These are phyloP conservation scores for Colletotrichum sp. DNA, from an alignment of 2,329 filamentous ascomycete species.

Conservation along the genomic window DNA sequence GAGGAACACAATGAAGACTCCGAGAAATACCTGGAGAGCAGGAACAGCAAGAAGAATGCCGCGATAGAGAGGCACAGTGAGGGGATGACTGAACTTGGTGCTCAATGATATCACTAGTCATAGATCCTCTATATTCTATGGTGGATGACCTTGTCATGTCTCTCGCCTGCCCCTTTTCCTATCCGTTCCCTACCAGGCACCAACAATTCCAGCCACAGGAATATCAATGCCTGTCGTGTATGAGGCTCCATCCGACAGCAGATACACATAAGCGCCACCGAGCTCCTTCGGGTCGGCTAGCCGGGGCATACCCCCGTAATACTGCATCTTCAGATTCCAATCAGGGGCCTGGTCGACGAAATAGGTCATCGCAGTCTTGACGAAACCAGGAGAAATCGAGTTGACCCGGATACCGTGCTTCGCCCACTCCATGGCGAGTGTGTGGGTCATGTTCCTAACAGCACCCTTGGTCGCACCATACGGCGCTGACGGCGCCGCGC, in stretches of 20 bases:
- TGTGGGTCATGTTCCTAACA: constrained; percentile 43
- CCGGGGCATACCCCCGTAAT: constrained; percentile 62
- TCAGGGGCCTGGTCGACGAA: constrained; percentile 56
- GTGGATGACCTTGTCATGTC: not conserved
- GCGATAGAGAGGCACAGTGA: too few relatives aligned
- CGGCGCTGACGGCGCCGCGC: constrained; percentile 53
- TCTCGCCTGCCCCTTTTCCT: not conserved
- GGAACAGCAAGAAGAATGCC: too few relatives aligned
- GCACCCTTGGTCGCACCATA: constrained; percentile 53
- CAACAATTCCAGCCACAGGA: constrained; percentile 42
- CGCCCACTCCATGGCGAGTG: constrained; percentile 52
- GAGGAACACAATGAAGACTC: too few relatives aligned
- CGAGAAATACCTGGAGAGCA: too few relatives aligned
- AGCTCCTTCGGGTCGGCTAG: constrained; percentile 58
- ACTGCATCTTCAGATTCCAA: constrained; percentile 62
- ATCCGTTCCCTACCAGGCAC: constrained; percentile 23
- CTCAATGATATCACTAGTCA: not conserved
- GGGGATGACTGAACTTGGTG: too few relatives aligned
- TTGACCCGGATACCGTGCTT: constrained; percentile 51
- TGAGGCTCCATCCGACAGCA: constrained; percentile 55
- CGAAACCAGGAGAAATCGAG: constrained; percentile 48
- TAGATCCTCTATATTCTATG: not conserved
- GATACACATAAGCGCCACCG: constrained; percentile 61
- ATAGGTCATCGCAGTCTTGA: constrained; percentile 52
- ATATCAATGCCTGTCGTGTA: constrained; percentile 58